Percentiles rank a stretch among this genome's conserved stretches.
Conservation (phyloP, 768 basidiomycete species). For the Coprinopsis marcescibilis region DNA sequence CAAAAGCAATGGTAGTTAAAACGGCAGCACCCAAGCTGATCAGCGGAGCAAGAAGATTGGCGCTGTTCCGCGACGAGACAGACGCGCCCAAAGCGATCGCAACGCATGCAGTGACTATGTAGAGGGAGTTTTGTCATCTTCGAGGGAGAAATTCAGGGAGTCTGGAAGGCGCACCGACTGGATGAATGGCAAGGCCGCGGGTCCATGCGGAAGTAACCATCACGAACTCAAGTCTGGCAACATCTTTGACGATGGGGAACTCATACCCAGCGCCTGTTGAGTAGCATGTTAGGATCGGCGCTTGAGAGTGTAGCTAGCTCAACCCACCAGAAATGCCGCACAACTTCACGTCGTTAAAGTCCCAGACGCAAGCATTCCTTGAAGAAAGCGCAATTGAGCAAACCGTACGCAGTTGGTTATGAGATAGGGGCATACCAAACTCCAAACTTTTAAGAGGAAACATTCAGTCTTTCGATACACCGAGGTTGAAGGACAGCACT, state of each 20-base stretch:
- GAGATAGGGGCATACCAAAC: conserved; percentile 46
- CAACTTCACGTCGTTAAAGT: conserved; percentile 33
- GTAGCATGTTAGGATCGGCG: neutral
- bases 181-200: conserved; percentile 68
- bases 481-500: conserved; percentile 21
- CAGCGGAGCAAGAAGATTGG: conserved; percentile 59
- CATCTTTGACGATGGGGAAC: conserved; percentile 29
- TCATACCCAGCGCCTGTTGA: conserved; percentile 51
- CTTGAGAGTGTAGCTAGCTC: neutral
- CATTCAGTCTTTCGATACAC: neutral
- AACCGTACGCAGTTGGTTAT: neutral
- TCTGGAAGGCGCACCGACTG: conserved; percentile 52
- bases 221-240: conserved; percentile 17
- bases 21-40: conserved; percentile 66
- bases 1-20: conserved; percentile 67
- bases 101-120: conserved; percentile 51
- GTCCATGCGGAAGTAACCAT: conserved; percentile 63
- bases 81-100: conserved; percentile 39
- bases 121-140: too few species aligned
- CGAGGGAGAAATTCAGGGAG: too few species aligned
- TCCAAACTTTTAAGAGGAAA: conserved; percentile 45
- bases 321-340: conserved; percentile 45
- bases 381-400: too few species aligned
- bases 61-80: conserved; percentile 42
- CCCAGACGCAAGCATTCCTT: conserved; percentile 61